phyloP scores from a whole-genome alignment of 176 grass and related monocot genomes.

The Raddia guianensis region DNA sequence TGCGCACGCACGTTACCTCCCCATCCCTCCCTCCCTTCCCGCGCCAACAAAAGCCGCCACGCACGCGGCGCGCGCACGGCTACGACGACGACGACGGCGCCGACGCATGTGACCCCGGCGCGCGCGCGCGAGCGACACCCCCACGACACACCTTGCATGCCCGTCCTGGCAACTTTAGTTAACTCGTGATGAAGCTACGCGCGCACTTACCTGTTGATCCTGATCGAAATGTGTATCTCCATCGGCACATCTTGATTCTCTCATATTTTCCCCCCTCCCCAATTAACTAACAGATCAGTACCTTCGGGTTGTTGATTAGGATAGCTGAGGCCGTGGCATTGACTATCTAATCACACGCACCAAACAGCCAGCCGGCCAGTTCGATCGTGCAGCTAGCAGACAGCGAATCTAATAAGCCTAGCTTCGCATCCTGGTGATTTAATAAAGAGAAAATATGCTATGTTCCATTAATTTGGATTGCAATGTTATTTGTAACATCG shows the following conservation, averaged over 20 bases:
- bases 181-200: conserved; percentile 24
- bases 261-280: too few relatives aligned
- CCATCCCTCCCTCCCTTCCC: too few relatives aligned
- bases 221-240: neutral
- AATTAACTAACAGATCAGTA: neutral
- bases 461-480: too few relatives aligned
- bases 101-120: conserved; percentile 37
- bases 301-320: neutral
- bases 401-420: neutral
- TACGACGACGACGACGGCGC: conserved; percentile 10
- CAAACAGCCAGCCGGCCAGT: conserved; percentile 1
- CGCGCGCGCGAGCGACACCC: conserved; percentile 13
- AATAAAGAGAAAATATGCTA: too few relatives aligned
- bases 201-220: neutral
- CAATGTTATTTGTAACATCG: too few relatives aligned
- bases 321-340: conserved; percentile 15
- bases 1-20: neutral
- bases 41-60: neutral
- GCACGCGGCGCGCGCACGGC: neutral
- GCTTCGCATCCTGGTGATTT: neutral
- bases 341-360: conserved; percentile 5
- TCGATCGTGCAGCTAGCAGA: conserved; percentile 14
- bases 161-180: neutral
- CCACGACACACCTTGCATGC: conserved; percentile 27
- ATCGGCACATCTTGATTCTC: neutral